phyloP scores from a whole-genome alignment of 176 grass and related monocot genomes.

The Tillandsia leiboldiana region DNA sequence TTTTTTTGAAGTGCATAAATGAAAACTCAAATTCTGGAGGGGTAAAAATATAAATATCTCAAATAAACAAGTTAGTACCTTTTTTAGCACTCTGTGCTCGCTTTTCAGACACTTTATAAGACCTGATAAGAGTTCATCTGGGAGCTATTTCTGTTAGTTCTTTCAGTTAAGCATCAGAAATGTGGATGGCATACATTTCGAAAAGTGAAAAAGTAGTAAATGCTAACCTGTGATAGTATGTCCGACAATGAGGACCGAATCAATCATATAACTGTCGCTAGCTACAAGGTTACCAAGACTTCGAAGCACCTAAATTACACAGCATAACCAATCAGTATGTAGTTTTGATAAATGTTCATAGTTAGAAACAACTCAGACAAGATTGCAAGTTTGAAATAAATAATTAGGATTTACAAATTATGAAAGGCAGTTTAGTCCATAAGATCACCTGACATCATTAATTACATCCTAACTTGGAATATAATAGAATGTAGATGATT shows the following conservation, averaged over 20 bases:
- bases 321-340: conserved; percentile 21
- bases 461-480: too few species aligned
- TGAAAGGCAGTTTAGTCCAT: too few species aligned
- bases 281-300: conserved; percentile 91
- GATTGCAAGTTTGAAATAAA: background rate
- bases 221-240: conserved; percentile 61
- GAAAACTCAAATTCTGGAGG: too few species aligned
- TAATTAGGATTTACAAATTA: background rate
- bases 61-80: conserved; percentile 32
- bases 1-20: too few species aligned
- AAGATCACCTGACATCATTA: too few species aligned
- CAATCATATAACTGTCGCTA: conserved; percentile 60
- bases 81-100: conserved; percentile 83
- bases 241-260: conserved; percentile 65
- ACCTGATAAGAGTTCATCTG: conserved; percentile 72
- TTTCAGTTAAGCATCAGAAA: conserved; percentile 17
- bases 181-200: background rate
- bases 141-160: conserved; percentile 31
- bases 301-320: conserved; percentile 67
- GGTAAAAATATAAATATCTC: background rate
- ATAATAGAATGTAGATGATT: too few species aligned
- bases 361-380: background rate
- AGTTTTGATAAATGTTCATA: conserved; percentile 1
- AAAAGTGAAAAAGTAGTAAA: conserved; percentile 5
- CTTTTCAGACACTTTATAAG: conserved; percentile 92